phyloP scores from a whole-genome alignment of 2,329 filamentous ascomycete genomes.

The Diaporthe humulicola region DNA sequence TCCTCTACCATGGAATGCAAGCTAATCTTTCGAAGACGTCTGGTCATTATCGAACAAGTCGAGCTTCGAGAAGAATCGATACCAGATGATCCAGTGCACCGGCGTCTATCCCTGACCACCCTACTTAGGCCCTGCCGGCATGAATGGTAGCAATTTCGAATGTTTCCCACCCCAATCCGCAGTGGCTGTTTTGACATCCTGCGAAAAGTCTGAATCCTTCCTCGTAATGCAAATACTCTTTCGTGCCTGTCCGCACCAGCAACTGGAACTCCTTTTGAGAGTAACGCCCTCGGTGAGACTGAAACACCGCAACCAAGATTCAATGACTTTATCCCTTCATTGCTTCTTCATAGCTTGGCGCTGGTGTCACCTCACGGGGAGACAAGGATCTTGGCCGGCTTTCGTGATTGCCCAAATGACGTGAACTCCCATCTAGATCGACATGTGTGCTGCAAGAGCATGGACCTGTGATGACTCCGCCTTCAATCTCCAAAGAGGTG shows the following conservation, averaged over 20 bases:
- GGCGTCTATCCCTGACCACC: constrained; percentile 4
- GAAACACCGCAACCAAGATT: constrained; percentile 1
- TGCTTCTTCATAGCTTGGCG: constrained; percentile 17
- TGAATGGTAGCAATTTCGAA: constrained; percentile 1
- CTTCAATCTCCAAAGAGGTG: constrained; percentile 6
- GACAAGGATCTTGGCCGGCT: constrained; percentile 5
- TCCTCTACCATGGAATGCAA: no score
- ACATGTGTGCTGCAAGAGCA: neutral
- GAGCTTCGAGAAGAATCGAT: constrained; percentile 1
- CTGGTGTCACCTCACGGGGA: constrained; percentile 7
- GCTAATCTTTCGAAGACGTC: no score
- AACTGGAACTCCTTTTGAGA: constrained; percentile 7
- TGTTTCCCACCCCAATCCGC: constrained; percentile 1
- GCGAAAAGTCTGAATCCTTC: neutral
- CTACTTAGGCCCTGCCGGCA: neutral
- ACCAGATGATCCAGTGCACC: neutral
- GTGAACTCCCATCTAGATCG: constrained; percentile 10
- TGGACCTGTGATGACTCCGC: neutral
- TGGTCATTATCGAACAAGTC: neutral
- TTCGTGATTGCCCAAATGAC: neutral
- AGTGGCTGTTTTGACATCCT: constrained; percentile 8
- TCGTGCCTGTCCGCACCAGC: neutral
- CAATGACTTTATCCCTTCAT: constrained; percentile 13
- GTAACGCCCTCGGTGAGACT: neutral
- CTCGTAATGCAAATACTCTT: constrained; percentile 12